Evolutionary conservation across 1,139 yeast species (phyloP), one percentile per base, ranked within the genome.

Genomic region (Kodamaea ohmeri): DNA sequence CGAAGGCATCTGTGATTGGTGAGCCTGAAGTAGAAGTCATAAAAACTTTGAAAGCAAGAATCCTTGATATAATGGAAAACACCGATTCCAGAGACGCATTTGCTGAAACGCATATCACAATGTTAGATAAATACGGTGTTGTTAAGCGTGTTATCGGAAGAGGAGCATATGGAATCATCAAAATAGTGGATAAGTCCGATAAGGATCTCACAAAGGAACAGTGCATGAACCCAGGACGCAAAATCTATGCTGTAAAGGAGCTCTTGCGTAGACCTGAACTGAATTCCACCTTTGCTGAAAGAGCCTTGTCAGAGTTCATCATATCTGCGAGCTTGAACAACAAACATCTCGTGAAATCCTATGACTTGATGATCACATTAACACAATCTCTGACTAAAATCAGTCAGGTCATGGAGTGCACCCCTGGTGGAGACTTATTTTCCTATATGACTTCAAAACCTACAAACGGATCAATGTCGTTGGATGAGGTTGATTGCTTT

Each of bases 101-200:
- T 25, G 18, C 26, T 7, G 22, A 31, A 14, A 12, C 4, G 4
- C 24, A 21, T 8, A 26, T 36, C 6, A 1, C 52, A 61, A 5
- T 41, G 31, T 54, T 43, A 25, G 83, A 83, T 41, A 77, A 86
- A 50, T 88, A 88, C 56, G 96, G 96, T 20, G 70, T 76, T 35
- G 82, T 90, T 47, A 88, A 79, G 52, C 90, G 83, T 45, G 78
- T 87, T 17, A 76, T 89, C 38, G 97, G 96, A 12, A 76, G 79
- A 40, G 96, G 96, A 17, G 79, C 95, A 0, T 89, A 83, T 61
- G 97, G 97, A 17, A 77, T 84, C 26, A 95, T 88, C 15, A 73
- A 92, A 45, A 73, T 88, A 14, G 56, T 46, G 66, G 92, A 38
- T 80, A 81, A 66, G 68, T 77, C 61, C 61, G 68, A 55, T 11